Evolutionary conservation across 176 grass and related monocot species (phyloP).

Genomic region (Thinopyrum elongatum): DNA sequence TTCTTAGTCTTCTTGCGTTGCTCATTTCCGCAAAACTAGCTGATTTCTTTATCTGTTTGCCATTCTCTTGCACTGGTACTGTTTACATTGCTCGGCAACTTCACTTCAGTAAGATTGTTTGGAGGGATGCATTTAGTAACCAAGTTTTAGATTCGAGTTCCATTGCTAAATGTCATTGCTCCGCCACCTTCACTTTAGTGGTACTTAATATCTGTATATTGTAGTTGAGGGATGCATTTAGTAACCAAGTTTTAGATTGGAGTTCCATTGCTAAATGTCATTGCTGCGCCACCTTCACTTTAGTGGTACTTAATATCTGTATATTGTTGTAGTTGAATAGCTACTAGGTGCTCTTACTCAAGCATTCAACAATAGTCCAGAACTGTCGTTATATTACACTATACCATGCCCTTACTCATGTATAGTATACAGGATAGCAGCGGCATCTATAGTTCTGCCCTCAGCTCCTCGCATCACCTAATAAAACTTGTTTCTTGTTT

Average conservation of each 20-base stretch:
- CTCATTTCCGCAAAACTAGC: not conserved
- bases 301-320: not conserved
- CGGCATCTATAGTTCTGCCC: not conserved
- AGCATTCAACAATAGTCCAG: not conserved
- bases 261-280: not conserved
- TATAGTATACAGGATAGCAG: not conserved
- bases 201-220: not conserved
- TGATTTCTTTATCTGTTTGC: not conserved
- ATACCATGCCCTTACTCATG: not conserved
- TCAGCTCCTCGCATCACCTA: not conserved
- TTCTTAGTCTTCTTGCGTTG: not conserved
- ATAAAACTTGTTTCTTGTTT: constrained; percentile 1
- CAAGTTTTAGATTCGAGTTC: not conserved
- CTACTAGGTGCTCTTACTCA: not conserved
- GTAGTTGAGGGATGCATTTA: not conserved
- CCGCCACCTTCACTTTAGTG: not conserved
- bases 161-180: not conserved
- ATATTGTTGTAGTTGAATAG: not conserved
- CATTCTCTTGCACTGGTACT: not conserved
- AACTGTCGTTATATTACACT: not conserved
- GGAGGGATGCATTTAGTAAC: not conserved
- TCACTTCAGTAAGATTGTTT: not conserved
- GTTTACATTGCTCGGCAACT: not conserved
- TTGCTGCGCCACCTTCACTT: not conserved
- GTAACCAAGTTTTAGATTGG: not conserved